Conservation (phyloP, 2,329 filamentous ascomycete genomes). For the Aspergillus floridensis region DNA sequence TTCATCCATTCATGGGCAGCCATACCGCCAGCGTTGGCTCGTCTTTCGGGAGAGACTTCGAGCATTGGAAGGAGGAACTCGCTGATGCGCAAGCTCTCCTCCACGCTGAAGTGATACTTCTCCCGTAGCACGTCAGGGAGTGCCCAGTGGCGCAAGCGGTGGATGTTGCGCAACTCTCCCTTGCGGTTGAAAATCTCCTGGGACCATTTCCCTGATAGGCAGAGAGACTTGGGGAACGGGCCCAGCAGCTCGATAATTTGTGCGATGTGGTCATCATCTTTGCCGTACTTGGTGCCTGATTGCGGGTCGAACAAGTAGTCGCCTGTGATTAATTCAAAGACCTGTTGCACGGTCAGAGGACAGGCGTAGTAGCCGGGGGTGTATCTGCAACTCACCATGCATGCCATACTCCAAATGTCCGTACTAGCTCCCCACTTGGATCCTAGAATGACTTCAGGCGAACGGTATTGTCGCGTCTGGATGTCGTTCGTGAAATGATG, state of each 20-base stretch:
- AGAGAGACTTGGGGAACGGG: conserved; percentile 87
- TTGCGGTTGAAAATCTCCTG: conserved; percentile 99
- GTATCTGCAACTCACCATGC: conserved; percentile 69
- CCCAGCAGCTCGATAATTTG: conserved; percentile 97
- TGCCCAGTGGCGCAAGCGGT: conserved; percentile 92
- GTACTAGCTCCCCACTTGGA: conserved; percentile 99
- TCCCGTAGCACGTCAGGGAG: conserved; percentile 88
- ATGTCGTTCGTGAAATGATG: conserved; percentile 99
- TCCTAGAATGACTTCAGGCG: conserved; percentile 93
- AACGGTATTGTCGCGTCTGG: conserved; percentile 94
- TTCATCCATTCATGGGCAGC: conserved; percentile 77
- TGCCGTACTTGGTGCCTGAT: conserved; percentile 97
- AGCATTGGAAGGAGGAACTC: conserved; percentile 90
- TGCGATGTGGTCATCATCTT: conserved; percentile 98
- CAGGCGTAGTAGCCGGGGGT: background rate
- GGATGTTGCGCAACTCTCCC: conserved; percentile 95
- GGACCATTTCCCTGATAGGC: conserved; percentile 91
- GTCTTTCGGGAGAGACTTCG: conserved; percentile 79
- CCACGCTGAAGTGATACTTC: conserved; percentile 90
- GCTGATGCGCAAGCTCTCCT: conserved; percentile 74
- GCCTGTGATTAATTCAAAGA: conserved; percentile 95
- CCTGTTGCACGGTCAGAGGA: conserved; percentile 41
- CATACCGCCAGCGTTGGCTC: conserved; percentile 96
- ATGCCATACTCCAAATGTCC: conserved; percentile 99
- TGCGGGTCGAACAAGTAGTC: conserved; percentile 99